Evolutionary conservation across 352 stramenopile genomes (phyloP), one percentile per base, ranked within the genome.

Genomic region (Phytophthora nicotianae): DNA sequence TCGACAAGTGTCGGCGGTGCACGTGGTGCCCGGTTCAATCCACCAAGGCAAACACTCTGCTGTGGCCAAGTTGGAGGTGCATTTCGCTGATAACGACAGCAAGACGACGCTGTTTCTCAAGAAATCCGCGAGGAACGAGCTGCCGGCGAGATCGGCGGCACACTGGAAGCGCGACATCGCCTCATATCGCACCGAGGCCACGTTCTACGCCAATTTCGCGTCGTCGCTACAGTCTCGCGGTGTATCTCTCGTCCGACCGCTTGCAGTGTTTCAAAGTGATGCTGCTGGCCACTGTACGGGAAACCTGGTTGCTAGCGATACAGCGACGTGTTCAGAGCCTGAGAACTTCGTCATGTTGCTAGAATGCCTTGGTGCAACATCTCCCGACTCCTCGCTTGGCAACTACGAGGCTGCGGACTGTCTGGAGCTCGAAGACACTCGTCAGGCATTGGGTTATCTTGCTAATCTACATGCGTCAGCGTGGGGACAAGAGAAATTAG

Each of bases 271-370:
- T 63, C 74, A 83, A 47, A 68, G 66, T 8, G 42, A 68, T 48
- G 61, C 68, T 35, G 48, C 21, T n/a, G 65, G 58, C 3, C 35
- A 47, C 10, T 63, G 48, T 23, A 67, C 50, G 5, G 3, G 47
- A 0, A 72, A 64, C 24, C 13, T 69, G 27, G 49, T 75, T 32
- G 64, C 48, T 45, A 53, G 19, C 5, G 45, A 49, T 54, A 32
- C 16, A 24, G 40, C 42, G 27, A 46, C 20, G 3, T 67, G 52
- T 17, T 60, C 77, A 35, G 49, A 64, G 14, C 50, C 50, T 9
- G 73, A 86, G 56, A 68, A 72, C 23, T 91, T 85, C 42, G 38
- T 91, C 47, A 41, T 89, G 23, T 52, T 91, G 32, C 62, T 91
- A 21, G 72, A 89, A 24, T 81, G 77, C 33, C 42, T 88, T 4